phyloP scores from a whole-genome alignment of 345 rosid species.

The Luvunga scandens region DNA sequence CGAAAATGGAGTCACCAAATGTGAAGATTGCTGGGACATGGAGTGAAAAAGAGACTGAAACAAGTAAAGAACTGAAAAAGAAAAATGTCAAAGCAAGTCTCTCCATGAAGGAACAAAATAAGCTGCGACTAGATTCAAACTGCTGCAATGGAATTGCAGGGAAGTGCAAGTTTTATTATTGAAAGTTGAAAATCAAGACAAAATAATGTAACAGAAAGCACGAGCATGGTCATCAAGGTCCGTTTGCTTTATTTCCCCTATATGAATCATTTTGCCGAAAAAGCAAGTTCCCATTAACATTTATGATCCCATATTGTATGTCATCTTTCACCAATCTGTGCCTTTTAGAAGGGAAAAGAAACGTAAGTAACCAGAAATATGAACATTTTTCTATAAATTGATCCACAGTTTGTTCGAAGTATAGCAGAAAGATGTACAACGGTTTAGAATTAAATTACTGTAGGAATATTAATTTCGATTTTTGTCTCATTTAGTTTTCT shows the following conservation, averaged over 20 bases:
- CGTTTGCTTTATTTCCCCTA: not conserved
- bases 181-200: not conserved
- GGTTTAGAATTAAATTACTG: no score
- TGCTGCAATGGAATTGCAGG: not conserved
- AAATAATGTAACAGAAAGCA: conserved; percentile 14
- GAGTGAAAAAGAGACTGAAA: conserved; percentile 16
- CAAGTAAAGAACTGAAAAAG: not conserved
- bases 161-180: not conserved
- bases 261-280: not conserved
- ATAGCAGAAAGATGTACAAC: no score
- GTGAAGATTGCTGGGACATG: conserved; percentile 47
- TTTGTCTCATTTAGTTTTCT: no score
- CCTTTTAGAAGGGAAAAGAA: not conserved
- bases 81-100: conserved; percentile 4
- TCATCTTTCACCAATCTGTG: not conserved
- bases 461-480: no score
- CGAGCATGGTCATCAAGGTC: not conserved
- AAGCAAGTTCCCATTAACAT: not conserved
- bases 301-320: not conserved
- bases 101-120: conserved; percentile 7
- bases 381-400: not conserved
- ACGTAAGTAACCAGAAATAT: not conserved
- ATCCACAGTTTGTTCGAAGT: not conserved
- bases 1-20: conserved; percentile 67
- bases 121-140: not conserved